These are phyloP conservation scores for Zasmidium angulare DNA, from an alignment of 2,329 filamentous ascomycete genomes.

Conservation along the genomic window DNA sequence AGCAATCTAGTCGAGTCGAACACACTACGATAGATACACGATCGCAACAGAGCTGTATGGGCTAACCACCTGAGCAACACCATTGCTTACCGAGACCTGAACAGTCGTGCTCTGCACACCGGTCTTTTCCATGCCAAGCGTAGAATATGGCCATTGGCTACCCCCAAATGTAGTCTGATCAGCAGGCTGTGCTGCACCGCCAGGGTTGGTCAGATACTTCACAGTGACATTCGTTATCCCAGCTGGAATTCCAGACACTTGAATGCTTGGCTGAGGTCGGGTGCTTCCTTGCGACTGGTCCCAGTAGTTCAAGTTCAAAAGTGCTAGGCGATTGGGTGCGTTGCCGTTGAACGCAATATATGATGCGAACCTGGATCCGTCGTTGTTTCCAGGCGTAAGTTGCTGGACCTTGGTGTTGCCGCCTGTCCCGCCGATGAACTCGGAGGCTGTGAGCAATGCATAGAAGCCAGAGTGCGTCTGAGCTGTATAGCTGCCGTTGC, in stretches of 20 bases:
- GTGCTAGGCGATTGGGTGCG: not conserved
- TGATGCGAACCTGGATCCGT: not conserved
- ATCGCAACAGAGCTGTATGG: not conserved
- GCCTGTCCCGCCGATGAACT: not conserved
- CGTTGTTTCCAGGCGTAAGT: not conserved
- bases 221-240: not conserved
- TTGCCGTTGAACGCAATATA: not conserved
- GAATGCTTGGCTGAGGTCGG: not conserved
- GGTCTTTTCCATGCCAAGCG: not conserved
- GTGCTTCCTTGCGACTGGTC: not conserved
- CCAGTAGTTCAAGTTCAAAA: not conserved
- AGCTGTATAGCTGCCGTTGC: not conserved
- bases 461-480: not conserved
- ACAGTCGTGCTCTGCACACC: not conserved
- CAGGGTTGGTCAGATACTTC: not conserved
- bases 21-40: not conserved
- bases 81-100: not conserved
- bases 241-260: not conserved
- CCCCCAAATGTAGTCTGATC: not conserved
- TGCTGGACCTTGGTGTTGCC: not conserved
- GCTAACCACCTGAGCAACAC: not conserved
- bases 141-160: not conserved
- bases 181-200: not conserved
- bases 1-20: too few relatives aligned
- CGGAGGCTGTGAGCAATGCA: not conserved